Conservation (phyloP, 495 filamentous ascomycete species). For the Monascus purpureus region DNA sequence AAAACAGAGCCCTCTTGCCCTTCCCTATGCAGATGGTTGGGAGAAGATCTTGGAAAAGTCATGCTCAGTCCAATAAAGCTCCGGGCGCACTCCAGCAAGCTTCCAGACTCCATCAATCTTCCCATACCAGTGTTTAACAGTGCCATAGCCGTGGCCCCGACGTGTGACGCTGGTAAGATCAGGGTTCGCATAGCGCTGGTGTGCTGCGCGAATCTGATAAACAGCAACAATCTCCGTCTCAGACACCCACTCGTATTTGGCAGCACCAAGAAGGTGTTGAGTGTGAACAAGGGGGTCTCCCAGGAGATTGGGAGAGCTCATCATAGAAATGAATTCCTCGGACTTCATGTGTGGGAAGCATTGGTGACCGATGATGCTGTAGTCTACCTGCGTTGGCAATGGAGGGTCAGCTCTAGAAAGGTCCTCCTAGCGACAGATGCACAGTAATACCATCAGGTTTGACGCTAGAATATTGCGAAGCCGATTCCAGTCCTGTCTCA, state of each 20-base stretch:
- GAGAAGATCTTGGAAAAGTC: too few species aligned
- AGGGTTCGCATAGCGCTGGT: constrained; percentile 43
- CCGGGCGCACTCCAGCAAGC: too few species aligned
- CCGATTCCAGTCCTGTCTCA: constrained; percentile 55
- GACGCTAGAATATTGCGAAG: constrained; percentile 53
- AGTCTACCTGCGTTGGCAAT: constrained; percentile 13
- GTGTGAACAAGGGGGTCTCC: constrained; percentile 18
- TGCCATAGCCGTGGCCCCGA: too few species aligned
- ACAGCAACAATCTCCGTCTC: constrained; percentile 11
- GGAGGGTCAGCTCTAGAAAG: constrained; percentile 2
- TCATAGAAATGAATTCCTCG: constrained; percentile 16
- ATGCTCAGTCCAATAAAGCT: too few species aligned
- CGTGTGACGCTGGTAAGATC: too few species aligned
- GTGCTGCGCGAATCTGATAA: constrained; percentile 16
- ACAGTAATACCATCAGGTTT: constrained; percentile 41
- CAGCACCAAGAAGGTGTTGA: constrained; percentile 20
- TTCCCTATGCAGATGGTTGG: too few species aligned
- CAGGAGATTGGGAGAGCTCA: constrained; percentile 10
- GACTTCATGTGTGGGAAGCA: constrained; percentile 10
- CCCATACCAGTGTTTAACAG: too few species aligned
- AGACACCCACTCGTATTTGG: constrained; percentile 12
- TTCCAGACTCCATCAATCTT: too few species aligned
- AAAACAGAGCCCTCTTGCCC: too few species aligned
- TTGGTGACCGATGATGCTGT: constrained; percentile 13
- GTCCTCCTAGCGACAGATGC: constrained; percentile 1